Percentiles rank a stretch among this genome's conserved stretches.
Evolutionary conservation across 1,284 basidiomycete species (phyloP).

Genomic region (Ganoderma boninense): DNA sequence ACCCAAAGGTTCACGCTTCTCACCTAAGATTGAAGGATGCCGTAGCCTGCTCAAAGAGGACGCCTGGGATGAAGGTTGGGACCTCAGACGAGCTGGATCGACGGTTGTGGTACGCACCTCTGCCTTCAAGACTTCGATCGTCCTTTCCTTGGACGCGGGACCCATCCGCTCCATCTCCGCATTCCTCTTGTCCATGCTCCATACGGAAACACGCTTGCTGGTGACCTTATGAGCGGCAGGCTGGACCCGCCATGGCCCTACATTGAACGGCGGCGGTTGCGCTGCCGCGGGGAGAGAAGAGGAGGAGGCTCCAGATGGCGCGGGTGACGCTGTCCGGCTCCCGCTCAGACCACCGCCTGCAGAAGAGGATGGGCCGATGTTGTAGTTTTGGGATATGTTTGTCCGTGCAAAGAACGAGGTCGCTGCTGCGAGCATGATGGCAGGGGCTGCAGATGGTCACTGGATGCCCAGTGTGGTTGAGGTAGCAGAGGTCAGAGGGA

Average conservation of each 20-base stretch:
- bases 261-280: conserved; percentile 63
- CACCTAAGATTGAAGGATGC: conserved; percentile 93
- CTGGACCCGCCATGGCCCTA: conserved; percentile 91
- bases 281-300: conserved; percentile 50
- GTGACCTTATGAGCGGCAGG: conserved; percentile 88
- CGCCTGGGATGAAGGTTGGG: conserved; percentile 58
- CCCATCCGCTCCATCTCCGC: conserved; percentile 78
- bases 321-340: conserved; percentile 71
- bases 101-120: conserved; percentile 66
- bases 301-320: conserved; percentile 54
- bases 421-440: conserved; percentile 84
- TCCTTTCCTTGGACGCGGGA: conserved; percentile 70
- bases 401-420: conserved; percentile 91
- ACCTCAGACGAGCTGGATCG: conserved; percentile 5
- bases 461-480: background rate
- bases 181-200: conserved; percentile 87
- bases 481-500: background rate
- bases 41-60: conserved; percentile 86
- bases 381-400: conserved; percentile 87
- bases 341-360: conserved; percentile 28
- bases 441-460: background rate
- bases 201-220: conserved; percentile 87
- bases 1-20: conserved; percentile 29
- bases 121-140: conserved; percentile 84
- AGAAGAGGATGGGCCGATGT: conserved; percentile 58